These are phyloP conservation scores for Phoenix dactylifera DNA, from an alignment of 176 grass and related monocot species.

Conservation along the genomic window DNA sequence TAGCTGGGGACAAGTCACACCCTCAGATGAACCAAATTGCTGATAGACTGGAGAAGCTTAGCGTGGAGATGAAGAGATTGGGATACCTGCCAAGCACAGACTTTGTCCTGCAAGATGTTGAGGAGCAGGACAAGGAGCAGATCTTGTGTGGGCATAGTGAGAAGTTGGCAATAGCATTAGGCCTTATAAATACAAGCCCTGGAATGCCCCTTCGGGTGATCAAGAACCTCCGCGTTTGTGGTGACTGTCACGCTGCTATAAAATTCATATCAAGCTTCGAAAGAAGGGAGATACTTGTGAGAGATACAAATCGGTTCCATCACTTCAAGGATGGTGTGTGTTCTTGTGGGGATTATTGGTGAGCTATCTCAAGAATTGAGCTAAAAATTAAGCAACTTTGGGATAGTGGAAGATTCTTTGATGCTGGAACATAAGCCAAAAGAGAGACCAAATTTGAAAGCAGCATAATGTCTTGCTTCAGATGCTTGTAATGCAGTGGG, in stretches of 20 bases:
- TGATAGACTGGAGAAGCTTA: constrained; percentile 51
- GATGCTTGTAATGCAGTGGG: too few species aligned
- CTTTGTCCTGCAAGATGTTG: constrained; percentile 73
- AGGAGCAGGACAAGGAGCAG: constrained; percentile 81
- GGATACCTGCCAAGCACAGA: constrained; percentile 54
- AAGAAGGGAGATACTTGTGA: constrained; percentile 45
- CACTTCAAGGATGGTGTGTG: constrained; percentile 55
- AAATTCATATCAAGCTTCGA: constrained; percentile 65
- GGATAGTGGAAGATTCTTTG: too few species aligned
- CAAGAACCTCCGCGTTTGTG: constrained; percentile 71
- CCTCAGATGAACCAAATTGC: constrained; percentile 45
- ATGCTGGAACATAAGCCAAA: too few species aligned
- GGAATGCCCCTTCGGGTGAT: constrained; percentile 54
- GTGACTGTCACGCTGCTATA: constrained; percentile 56
- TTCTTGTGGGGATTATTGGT: constrained; percentile 66
- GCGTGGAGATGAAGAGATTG: constrained; percentile 41
- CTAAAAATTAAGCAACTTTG: too few species aligned
- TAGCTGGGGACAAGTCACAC: constrained; percentile 58
- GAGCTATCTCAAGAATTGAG: constrained; percentile 3
- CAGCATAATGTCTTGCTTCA: too few species aligned
- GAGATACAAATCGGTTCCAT: constrained; percentile 71
- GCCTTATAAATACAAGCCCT: constrained; percentile 40
- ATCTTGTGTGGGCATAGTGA: constrained; percentile 66
- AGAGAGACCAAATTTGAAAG: too few species aligned
- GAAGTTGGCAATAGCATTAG: constrained; percentile 60